Percentiles rank a stretch among this genome's conserved stretches.
Evolutionary conservation across 2,329 filamentous ascomycete genomes (phyloP).

Genomic region (Aureobasidium melanogenum): DNA sequence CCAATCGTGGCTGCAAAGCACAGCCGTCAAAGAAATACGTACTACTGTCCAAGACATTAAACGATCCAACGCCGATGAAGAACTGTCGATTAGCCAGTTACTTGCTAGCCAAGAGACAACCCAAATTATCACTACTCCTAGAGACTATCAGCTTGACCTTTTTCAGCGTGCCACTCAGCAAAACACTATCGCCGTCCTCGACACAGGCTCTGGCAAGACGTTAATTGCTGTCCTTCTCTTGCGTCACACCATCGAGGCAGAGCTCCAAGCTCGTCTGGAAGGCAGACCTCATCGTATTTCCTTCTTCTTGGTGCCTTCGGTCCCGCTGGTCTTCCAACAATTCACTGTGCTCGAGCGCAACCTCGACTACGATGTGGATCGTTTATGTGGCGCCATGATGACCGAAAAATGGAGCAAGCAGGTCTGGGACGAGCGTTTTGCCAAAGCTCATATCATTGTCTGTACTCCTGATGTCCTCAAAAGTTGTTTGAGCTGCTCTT

Average conservation of each 20-base stretch:
- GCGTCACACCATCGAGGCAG: conserved; percentile 64
- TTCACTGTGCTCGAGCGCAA: conserved; percentile 73
- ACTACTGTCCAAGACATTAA: conserved; percentile 30
- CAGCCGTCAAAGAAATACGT: conserved; percentile 34
- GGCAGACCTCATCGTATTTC: conserved; percentile 57
- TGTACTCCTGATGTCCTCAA: conserved; percentile 85
- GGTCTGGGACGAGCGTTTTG: conserved; percentile 50
- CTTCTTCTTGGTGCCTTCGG: conserved; percentile 83
- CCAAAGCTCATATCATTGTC: conserved; percentile 71
- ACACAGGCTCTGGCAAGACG: conserved; percentile 94
- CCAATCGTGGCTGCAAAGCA: conserved; percentile 34
- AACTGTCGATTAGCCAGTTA: conserved; percentile 44
- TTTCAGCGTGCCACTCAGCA: conserved; percentile 77
- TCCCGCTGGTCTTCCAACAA: conserved; percentile 86
- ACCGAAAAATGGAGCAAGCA: conserved; percentile 51
- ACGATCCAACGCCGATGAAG: conserved; percentile 34
- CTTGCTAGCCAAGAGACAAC: conserved; percentile 44
- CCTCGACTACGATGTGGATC: conserved; percentile 63
- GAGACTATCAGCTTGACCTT: conserved; percentile 87
- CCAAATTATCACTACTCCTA: conserved; percentile 62
- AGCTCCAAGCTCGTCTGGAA: conserved; percentile 58
- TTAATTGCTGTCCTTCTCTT: conserved; percentile 86
- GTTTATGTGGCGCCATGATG: conserved; percentile 64
- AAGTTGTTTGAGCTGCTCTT: conserved; percentile 68
- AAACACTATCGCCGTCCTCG: conserved; percentile 88